Base-by-base conservation (phyloP, 306 rosid species). In the Citrullus mucosospermus region DNA sequence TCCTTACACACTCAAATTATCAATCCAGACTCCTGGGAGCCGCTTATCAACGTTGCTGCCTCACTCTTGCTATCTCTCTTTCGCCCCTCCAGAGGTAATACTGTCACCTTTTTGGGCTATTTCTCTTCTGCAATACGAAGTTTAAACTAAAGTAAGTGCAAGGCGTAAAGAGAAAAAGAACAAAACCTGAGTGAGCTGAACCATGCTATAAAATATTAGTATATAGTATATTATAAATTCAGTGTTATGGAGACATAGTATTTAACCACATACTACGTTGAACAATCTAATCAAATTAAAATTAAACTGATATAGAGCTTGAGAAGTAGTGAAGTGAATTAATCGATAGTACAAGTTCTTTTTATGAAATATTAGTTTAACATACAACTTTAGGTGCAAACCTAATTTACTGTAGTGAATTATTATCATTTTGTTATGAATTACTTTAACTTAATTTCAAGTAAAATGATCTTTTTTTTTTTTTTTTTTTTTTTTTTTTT, bases 81-180 rank as follows among this genome's bases (percentile, higher is more conserved):
- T 95, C 77, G 88, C 97, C 50, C 98, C 98, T 83, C 96, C 96
- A 14, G 98, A 95, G 98, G 98, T 95, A 55, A 44, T 44, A 58
- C 30, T 67, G 66, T 61, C 68, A 25, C 69, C 75, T 79, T 85
- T 30, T 58, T 50, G 5, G 18, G 61, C 74, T 51, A 43, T 58
- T 46, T 69, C 60, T 46, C 58, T 54, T 15, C 41, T 22, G 41
- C 39, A 53, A 43, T 56, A 51, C 14, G 14, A 43, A 43, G 57
- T 73, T 15, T 51, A 48, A 69, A 28, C 75, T 43, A 13, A 44
- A 20, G 30, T 66, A 38, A 38, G 73, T 0, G 8, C 9, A 12
- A 39, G 13, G 30, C 4, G 14, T 38, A 9, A 66, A 8, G 22
- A n/a, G 10, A 60, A 60, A 66, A 38, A 10, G 30, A 13, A 18